Conservation (phyloP, 2,329 filamentous ascomycete species). For the Phaeosphaeriaceae sp. region DNA sequence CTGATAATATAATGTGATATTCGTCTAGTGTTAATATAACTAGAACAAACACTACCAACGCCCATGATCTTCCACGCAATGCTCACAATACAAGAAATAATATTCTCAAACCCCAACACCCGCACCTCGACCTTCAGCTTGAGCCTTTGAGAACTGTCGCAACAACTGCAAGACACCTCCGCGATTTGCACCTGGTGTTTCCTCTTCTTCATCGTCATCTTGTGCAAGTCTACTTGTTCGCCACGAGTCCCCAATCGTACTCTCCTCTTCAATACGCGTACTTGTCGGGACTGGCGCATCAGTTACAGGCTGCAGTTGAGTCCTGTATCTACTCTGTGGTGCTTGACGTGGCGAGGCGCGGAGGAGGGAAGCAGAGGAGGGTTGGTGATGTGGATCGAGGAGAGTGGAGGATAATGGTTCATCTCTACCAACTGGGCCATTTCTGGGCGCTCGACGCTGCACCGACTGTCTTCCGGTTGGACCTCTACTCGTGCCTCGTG, state of each 20-base stretch:
- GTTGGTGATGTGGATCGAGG: constrained; percentile 78
- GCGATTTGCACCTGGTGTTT: constrained; percentile 50
- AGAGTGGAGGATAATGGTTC: constrained; percentile 76
- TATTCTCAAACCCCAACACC: constrained; percentile 37
- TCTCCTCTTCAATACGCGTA: constrained; percentile 57
- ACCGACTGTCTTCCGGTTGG: constrained; percentile 29
- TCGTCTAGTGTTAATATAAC: constrained; percentile 8
- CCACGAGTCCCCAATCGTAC: constrained; percentile 67
- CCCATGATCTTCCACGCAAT: constrained; percentile 3
- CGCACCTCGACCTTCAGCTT: constrained; percentile 56
- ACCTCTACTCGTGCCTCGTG: constrained; percentile 35
- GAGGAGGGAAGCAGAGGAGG: constrained; percentile 57
- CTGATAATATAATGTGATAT: background rate
- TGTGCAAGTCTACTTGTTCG: constrained; percentile 52
- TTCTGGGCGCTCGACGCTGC: constrained; percentile 33
- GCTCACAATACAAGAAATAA: background rate
- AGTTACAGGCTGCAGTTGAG: constrained; percentile 31
- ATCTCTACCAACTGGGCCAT: constrained; percentile 28
- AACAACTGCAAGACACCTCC: constrained; percentile 69
- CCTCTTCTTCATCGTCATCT: constrained; percentile 58
- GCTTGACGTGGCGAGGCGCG: constrained; percentile 55
- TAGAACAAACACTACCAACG: constrained; percentile 2
- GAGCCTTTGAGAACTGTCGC: constrained; percentile 70
- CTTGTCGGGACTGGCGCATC: constrained; percentile 14
- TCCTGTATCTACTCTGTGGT: constrained; percentile 54